A percentile compares a stretch with the other conserved stretches of the same genome.
Evolutionary conservation across 768 basidiomycete species (phyloP).

Genomic region (Neoboletus subvelutipes): DNA sequence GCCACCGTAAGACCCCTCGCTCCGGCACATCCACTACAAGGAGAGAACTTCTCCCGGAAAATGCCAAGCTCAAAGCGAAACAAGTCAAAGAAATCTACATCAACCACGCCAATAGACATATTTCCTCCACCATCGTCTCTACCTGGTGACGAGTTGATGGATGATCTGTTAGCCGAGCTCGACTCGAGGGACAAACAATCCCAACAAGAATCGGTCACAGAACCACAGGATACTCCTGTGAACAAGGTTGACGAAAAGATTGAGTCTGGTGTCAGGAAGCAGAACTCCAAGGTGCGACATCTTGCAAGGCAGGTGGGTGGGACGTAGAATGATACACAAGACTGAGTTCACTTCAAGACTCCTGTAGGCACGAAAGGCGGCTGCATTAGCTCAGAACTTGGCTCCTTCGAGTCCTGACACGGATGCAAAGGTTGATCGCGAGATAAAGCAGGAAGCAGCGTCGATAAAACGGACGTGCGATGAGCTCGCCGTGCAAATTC

Average conservation of each 20-base stretch:
- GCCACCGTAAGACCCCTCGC: constrained; percentile 14
- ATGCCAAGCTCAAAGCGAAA: constrained; percentile 47
- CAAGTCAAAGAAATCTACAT: constrained; percentile 50
- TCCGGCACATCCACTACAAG: neutral
- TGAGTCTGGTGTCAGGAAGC: constrained; percentile 38
- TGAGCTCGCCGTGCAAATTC: constrained; percentile 59
- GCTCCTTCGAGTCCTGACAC: constrained; percentile 54
- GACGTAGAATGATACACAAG: neutral
- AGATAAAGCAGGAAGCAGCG: constrained; percentile 66
- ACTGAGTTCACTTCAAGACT: constrained; percentile 1
- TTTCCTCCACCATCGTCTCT: constrained; percentile 31
- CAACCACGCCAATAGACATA: constrained; percentile 22
- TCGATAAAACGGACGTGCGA: constrained; percentile 65
- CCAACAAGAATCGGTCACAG: constrained; percentile 47
- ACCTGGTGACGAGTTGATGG: constrained; percentile 58
- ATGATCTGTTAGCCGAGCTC: constrained; percentile 75
- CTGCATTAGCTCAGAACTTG: constrained; percentile 54
- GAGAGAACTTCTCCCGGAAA: neutral
- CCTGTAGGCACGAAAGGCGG: constrained; percentile 69
- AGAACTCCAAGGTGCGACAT: constrained; percentile 62
- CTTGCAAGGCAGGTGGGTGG: constrained; percentile 67
- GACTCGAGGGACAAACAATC: constrained; percentile 57
- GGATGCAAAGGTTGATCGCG: constrained; percentile 58
- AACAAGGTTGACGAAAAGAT: constrained; percentile 21
- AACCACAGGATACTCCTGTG: constrained; percentile 40